Conservation (phyloP, 306 rosid species). For the Alnus rubra region DNA sequence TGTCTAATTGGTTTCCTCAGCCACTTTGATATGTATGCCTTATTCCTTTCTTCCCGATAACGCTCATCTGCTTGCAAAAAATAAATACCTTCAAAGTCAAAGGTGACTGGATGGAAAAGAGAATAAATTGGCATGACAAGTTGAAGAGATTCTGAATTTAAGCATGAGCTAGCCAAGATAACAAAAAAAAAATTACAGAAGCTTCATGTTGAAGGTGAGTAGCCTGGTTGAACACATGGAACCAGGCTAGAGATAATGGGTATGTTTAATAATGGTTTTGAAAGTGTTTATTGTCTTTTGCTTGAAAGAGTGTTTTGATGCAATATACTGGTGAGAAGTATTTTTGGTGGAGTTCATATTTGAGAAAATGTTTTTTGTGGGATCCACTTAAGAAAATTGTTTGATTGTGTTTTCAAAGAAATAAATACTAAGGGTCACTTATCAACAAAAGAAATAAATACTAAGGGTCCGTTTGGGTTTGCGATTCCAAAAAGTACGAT, state of each 20-base stretch:
- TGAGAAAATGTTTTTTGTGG: no score
- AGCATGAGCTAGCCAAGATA: neutral
- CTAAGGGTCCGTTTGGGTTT: no score
- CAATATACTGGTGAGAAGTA: no score
- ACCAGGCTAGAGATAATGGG: neutral
- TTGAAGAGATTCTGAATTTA: neutral
- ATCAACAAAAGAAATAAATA: no score
- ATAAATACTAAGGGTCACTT: no score
- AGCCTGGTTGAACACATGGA: neutral
- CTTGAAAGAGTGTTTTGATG: no score
- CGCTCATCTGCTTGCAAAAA: slow-evolving; percentile 80
- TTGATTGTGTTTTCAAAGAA: no score
- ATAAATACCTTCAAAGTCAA: slow-evolving; percentile 18
- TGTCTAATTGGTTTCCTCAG: slow-evolving; percentile 66
- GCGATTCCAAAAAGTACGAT: no score
- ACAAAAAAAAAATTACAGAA: neutral
- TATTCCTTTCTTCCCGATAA: slow-evolving; percentile 72
- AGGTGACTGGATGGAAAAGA: neutral
- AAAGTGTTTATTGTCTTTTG: no score
- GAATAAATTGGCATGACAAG: neutral
- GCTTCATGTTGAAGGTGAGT: neutral
- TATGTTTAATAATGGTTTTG: no score
- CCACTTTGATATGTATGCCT: slow-evolving; percentile 82
- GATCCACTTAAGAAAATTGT: no score
- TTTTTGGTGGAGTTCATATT: no score